Evolutionary conservation across 2,329 filamentous ascomycete species (phyloP).

Genomic region (Moelleriella libera): DNA sequence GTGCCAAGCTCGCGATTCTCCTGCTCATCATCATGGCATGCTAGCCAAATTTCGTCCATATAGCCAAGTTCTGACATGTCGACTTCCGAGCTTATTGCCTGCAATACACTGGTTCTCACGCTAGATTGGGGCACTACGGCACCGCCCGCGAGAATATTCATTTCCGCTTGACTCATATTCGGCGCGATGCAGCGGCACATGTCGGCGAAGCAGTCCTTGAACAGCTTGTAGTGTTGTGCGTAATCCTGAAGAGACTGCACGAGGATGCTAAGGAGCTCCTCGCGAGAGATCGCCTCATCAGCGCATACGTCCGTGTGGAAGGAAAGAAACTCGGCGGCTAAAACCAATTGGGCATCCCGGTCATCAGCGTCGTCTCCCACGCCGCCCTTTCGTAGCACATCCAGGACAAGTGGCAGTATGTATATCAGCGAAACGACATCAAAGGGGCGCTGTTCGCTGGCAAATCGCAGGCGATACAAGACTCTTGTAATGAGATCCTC

Average conservation of each 20-base stretch:
- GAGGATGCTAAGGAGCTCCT: constrained; percentile 56
- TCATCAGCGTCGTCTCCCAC: constrained; percentile 63
- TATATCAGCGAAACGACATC: constrained; percentile 82
- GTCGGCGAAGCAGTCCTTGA: constrained; percentile 86
- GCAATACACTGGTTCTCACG: constrained; percentile 72
- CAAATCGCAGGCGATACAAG: constrained; percentile 78
- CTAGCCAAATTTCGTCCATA: constrained; percentile 85
- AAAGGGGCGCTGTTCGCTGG: constrained; percentile 86
- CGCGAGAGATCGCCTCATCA: constrained; percentile 62
- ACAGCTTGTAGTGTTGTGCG: constrained; percentile 83
- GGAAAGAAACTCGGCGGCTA: constrained; percentile 76
- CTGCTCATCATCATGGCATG: constrained; percentile 77
- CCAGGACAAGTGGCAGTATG: constrained; percentile 66
- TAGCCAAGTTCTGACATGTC: constrained; percentile 80
- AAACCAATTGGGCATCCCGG: constrained; percentile 74
- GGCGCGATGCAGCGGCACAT: constrained; percentile 72
- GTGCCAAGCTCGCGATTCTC: constrained; percentile 74
- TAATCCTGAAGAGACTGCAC: constrained; percentile 78
- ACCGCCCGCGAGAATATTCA: constrained; percentile 62
- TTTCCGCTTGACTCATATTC: constrained; percentile 62
- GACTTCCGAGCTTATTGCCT: constrained; percentile 81
- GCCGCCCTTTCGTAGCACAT: constrained; percentile 67
- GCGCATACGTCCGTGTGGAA: constrained; percentile 75
- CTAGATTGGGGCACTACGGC: constrained; percentile 64
- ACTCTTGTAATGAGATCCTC: constrained; percentile 77